Percentiles rank a stretch among this genome's conserved stretches.
These are phyloP conservation scores for Sporothrix dimorphospora DNA, from an alignment of 2,329 filamentous ascomycete genomes.

Conservation along the genomic window DNA sequence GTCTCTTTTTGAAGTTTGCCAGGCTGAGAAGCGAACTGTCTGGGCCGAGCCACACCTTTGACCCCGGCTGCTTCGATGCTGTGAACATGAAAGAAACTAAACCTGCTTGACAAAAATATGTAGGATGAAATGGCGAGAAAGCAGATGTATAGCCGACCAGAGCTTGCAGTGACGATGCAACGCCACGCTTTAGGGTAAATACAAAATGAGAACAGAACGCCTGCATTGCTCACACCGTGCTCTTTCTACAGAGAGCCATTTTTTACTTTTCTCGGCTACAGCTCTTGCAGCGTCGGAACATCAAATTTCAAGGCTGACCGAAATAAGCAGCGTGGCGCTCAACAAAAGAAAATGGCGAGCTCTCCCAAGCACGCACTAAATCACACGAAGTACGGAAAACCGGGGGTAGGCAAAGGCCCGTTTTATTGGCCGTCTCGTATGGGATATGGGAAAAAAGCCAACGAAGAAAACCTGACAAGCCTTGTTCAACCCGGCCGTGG, in stretches of 20 bases:
- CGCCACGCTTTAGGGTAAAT: not conserved
- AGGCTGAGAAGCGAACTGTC: not conserved
- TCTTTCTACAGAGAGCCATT: not conserved
- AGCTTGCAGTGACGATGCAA: not conserved
- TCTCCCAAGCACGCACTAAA: not conserved
- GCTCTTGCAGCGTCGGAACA: not conserved
- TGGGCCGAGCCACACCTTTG: conserved; percentile 19
- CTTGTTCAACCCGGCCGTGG: not conserved
- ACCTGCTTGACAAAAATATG: not conserved
- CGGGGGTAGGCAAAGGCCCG: not conserved
- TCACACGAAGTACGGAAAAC: not conserved
- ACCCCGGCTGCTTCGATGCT: not conserved
- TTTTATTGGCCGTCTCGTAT: not conserved
- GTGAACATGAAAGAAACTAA: not conserved
- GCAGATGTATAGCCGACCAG: not conserved
- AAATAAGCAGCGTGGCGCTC: conserved; percentile 17
- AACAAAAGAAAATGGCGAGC: not conserved
- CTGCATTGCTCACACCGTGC: too few relatives aligned
- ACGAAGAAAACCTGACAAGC: not conserved
- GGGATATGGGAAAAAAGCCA: not conserved
- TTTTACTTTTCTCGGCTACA: not conserved
- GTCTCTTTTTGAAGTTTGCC: not conserved
- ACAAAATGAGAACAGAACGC: not conserved
- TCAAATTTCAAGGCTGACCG: conserved; percentile 12
- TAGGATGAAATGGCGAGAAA: not conserved